Conservation (phyloP, 306 rosid species). For the Delonix regia region DNA sequence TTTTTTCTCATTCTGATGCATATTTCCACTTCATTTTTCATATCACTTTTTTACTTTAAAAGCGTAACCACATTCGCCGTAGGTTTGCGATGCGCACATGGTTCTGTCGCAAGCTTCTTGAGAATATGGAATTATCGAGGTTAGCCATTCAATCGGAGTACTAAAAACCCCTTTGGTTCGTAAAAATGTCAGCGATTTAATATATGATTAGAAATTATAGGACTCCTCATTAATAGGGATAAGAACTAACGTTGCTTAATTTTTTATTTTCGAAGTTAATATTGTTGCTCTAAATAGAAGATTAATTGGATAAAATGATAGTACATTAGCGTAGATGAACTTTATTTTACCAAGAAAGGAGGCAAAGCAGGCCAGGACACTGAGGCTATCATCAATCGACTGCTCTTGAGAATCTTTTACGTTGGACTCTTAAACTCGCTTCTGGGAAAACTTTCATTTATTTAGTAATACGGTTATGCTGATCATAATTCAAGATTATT, state of each 20-base stretch:
- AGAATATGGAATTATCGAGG: conserved; percentile 21
- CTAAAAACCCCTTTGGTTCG: too few relatives aligned
- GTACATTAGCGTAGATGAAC: neutral
- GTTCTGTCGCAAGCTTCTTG: conserved; percentile 9
- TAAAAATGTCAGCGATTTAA: neutral
- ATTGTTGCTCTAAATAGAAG: neutral
- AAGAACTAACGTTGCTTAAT: neutral
- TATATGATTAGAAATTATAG: neutral
- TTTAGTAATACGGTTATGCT: neutral
- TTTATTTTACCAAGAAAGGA: neutral
- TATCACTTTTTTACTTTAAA: too few relatives aligned
- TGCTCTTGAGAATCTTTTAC: neutral
- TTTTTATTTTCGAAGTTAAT: neutral
- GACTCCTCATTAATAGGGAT: neutral
- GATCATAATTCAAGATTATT: conserved; percentile 14
- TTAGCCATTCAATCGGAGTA: conserved; percentile 2
- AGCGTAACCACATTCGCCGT: too few relatives aligned
- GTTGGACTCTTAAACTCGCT: neutral
- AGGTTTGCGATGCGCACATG: conserved; percentile 17
- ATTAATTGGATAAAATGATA: neutral
- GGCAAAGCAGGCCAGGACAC: neutral
- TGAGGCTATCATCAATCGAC: neutral
- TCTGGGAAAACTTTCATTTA: neutral
- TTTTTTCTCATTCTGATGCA: too few relatives aligned
- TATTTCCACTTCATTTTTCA: too few relatives aligned